Conservation (phyloP, 352 stramenopile species). For the Phytopythium ostracodes region DNA sequence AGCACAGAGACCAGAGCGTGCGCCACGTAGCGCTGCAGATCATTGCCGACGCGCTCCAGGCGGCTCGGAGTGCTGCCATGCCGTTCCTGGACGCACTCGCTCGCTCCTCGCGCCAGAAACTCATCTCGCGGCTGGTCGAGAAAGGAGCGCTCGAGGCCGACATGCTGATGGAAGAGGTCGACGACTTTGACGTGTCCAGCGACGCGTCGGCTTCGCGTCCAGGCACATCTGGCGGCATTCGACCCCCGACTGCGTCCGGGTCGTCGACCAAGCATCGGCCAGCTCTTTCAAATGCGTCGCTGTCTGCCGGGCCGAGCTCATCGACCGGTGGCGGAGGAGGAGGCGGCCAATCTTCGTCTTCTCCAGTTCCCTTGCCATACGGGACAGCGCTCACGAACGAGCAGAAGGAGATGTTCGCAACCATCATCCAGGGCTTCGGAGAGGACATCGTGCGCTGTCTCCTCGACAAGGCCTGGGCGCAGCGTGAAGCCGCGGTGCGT, state of each 20-base stretch:
- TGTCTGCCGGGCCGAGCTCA: conserved; percentile 26
- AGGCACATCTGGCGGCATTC: conserved; percentile 46
- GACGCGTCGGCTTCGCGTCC: conserved; percentile 27
- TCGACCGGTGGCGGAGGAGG: conserved; percentile 14
- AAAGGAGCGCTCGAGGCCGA: conserved; percentile 65
- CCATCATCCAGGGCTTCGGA: conserved; percentile 55
- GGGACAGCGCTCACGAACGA: conserved; percentile 60
- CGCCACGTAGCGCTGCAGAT: conserved; percentile 63
- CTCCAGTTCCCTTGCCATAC: conserved; percentile 54
- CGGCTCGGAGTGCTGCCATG: conserved; percentile 53
- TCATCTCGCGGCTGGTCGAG: conserved; percentile 79
- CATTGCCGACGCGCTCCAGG: conserved; percentile 58
- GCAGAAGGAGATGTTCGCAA: conserved; percentile 43
- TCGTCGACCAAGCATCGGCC: conserved; percentile 80
- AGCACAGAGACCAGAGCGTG: conserved; percentile 73
- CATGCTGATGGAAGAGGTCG: conserved; percentile 81
- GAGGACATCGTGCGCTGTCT: conserved; percentile 74
- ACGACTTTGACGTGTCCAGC: conserved; percentile 65
- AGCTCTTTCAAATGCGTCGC: conserved; percentile 45
- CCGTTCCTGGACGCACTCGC: conserved; percentile 67
- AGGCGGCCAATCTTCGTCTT: conserved; percentile 15
- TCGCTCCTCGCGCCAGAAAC: conserved; percentile 61
- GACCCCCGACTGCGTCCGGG: conserved; percentile 61
- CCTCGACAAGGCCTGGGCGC: conserved; percentile 76
- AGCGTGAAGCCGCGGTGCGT: conserved; percentile 65